Conservation (phyloP, 176 grass and related monocot species). For the Urochloa ruziziensis region DNA sequence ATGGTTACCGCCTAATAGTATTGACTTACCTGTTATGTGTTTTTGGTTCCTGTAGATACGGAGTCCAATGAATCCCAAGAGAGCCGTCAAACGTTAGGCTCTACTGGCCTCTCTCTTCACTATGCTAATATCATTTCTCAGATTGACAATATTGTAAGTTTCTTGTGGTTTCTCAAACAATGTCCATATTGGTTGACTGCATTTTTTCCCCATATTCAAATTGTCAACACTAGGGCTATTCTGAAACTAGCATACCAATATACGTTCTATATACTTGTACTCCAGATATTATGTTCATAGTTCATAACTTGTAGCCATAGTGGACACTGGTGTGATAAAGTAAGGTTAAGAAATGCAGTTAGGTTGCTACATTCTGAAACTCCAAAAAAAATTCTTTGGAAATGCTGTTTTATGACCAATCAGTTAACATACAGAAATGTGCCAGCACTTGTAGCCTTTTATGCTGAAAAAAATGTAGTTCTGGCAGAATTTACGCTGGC, state of each 20-base stretch:
- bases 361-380: neutral
- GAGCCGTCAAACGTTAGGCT: slow-evolving; percentile 56
- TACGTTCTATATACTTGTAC: neutral
- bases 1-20: neutral
- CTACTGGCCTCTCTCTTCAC: slow-evolving; percentile 83
- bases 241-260: neutral
- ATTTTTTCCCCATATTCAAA: neutral
- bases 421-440: neutral
- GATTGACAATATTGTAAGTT: slow-evolving; percentile 94
- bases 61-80: slow-evolving; percentile 38
- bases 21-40: neutral
- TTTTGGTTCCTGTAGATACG: slow-evolving; percentile 24
- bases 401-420: neutral
- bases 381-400: neutral
- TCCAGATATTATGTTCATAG: neutral
- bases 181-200: neutral
- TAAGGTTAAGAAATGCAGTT: neutral
- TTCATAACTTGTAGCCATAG: neutral
- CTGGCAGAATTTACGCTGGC: neutral
- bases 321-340: neutral
- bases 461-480: neutral
- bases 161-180: slow-evolving; percentile 11
- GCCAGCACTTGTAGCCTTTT: neutral
- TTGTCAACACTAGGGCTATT: neutral
- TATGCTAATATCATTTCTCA: slow-evolving; percentile 97